Evolutionary conservation across 2,329 filamentous ascomycete species (phyloP), one percentile per base, ranked within the genome.

Genomic region (Trichocomaceae sp.): DNA sequence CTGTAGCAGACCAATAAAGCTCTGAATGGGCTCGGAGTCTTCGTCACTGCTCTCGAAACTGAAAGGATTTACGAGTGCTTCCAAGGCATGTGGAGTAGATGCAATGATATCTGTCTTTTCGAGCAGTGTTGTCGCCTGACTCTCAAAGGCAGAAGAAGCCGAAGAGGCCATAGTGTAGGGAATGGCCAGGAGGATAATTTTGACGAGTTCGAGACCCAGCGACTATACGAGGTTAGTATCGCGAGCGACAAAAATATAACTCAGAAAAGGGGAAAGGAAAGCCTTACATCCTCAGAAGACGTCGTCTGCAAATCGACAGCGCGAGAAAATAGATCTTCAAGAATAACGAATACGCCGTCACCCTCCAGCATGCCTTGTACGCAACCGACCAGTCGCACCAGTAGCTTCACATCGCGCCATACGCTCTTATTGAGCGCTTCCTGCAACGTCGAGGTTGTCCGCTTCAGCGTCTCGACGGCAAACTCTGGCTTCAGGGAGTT

Each of bases 71-170:
- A 97, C 89, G 54, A 96, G 76, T 26, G 84, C 79, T 68, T 96
- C 91, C 35, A 97, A 79, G 2, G 87, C 81, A 68, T 96, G 89
- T 10, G 88, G 87, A 59, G 93, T 90, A 2, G 87, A 88, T 10
- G 92, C 90, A 63, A 97, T 95, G 60, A 97, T 90, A 54, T 93
- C 91, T 1, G 93, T 97, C 77, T 95, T 96, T 61, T 95, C 88
- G 68, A 99, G 84, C 52, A 97, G 77, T 47, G 88, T 84, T 1
- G 81, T 79, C 2, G 90, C 90, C 66, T 87, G 87, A 60, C 87
- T 79, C 62, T 86, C 83, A 65, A 87, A 85, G 49, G 84, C 83
- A 3, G 79, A 77, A 3, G 79, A 77, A 3, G 87, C 86, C 0
- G 85, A 82, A 2, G 88, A 83, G 9, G 85, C 83, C 79, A 96